A percentile compares a stretch with the other conserved stretches of the same genome.
These are phyloP conservation scores for Colletotrichum godetiae DNA, from an alignment of 2,329 filamentous ascomycete genomes.

Conservation along the genomic window DNA sequence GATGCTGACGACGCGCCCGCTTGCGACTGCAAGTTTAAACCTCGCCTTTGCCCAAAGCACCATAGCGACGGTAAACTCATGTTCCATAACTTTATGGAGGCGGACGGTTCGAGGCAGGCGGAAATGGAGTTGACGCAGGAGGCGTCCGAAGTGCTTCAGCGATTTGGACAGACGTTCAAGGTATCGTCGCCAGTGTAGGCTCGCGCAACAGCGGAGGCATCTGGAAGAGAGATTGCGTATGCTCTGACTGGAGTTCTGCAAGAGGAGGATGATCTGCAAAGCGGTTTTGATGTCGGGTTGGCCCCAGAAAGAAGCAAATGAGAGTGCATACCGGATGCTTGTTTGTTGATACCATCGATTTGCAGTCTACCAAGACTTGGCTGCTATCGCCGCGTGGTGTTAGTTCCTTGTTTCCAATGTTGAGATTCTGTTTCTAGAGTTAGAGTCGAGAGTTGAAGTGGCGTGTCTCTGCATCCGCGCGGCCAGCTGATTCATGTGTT, in stretches of 20 bases:
- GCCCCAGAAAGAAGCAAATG: not conserved
- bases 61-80: not conserved
- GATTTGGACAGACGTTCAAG: not conserved
- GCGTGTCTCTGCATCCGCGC: constrained; percentile 12
- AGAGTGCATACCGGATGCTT: constrained; percentile 2
- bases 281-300: not conserved
- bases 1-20: not conserved
- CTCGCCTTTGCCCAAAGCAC: constrained; percentile 3
- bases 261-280: constrained; percentile 1
- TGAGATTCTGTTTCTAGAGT: not conserved
- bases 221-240: not conserved
- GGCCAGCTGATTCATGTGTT: constrained; percentile 23
- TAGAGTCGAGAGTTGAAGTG: not conserved
- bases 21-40: constrained; percentile 21
- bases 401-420: not conserved
- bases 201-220: not conserved
- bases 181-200: not conserved
- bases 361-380: not conserved
- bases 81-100: constrained; percentile 28
- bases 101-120: not conserved
- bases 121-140: constrained; percentile 24
- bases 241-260: not conserved
- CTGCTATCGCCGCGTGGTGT: not conserved
- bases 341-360: constrained; percentile 18
- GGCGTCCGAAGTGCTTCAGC: not conserved